Percentiles rank a stretch among this genome's conserved stretches.
Evolutionary conservation across 2,329 filamentous ascomycete species (phyloP).

Genomic region (Pseudogymnoascus verrucosus): DNA sequence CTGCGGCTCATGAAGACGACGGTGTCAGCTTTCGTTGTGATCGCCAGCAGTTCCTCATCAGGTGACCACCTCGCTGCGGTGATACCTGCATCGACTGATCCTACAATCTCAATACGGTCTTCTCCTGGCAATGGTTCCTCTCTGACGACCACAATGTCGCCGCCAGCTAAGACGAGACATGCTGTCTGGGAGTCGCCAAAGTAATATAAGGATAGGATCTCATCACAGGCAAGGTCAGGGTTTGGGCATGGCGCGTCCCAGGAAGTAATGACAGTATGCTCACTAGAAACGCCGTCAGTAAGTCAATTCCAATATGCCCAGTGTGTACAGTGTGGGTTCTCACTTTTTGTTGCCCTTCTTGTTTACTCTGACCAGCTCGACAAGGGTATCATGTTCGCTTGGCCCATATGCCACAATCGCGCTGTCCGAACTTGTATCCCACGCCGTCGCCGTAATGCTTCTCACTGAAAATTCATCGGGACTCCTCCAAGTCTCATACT

Average conservation of each 20-base stretch:
- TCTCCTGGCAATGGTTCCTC: slow-evolving; percentile 59
- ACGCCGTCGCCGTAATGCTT: slow-evolving; percentile 68
- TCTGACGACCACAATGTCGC: slow-evolving; percentile 80
- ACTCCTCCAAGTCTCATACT: slow-evolving; percentile 57
- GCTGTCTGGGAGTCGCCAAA: slow-evolving; percentile 71
- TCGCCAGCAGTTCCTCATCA: slow-evolving; percentile 81
- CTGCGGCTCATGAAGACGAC: slow-evolving; percentile 87
- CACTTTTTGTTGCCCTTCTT: slow-evolving; percentile 33
- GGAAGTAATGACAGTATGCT: slow-evolving; percentile 51
- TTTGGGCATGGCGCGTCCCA: slow-evolving; percentile 84
- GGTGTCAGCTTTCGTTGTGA: slow-evolving; percentile 72
- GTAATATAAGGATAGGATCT: slow-evolving; percentile 71
- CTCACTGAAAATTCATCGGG: slow-evolving; percentile 40
- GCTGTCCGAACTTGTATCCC: slow-evolving; percentile 73
- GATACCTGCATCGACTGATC: slow-evolving; percentile 88
- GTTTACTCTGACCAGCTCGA: slow-evolving; percentile 59
- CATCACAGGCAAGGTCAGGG: slow-evolving; percentile 67
- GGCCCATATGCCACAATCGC: slow-evolving; percentile 82
- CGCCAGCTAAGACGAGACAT: slow-evolving; percentile 79
- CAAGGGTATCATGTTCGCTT: slow-evolving; percentile 56
- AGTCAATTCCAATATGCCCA: slow-evolving; percentile 24
- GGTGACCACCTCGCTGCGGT: slow-evolving; percentile 86
- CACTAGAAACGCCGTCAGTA: slow-evolving; percentile 20
- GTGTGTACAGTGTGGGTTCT: slow-evolving; percentile 31
- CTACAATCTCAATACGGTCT: slow-evolving; percentile 88